Evolutionary conservation across 1,284 basidiomycete species (phyloP).

Genomic region (Ustilago trichophora): DNA sequence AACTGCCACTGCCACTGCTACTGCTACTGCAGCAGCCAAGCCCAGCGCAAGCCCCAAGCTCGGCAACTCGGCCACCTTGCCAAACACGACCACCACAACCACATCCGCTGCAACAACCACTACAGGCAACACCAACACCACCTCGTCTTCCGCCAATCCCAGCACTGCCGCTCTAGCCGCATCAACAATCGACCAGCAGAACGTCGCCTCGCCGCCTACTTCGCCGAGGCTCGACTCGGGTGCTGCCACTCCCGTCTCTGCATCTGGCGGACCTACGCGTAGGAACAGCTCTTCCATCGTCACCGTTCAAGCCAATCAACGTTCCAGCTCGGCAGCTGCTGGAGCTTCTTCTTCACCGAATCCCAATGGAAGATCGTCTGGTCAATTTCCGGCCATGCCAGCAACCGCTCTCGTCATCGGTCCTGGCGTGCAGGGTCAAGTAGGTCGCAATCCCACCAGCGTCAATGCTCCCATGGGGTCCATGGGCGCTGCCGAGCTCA

Average conservation of each 20-base stretch:
- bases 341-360: too few species aligned
- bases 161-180: constrained; percentile 22
- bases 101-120: too few species aligned
- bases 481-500: constrained; percentile 18
- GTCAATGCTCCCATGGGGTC: constrained; percentile 39
- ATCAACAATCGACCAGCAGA: constrained; percentile 27
- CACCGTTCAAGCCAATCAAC: constrained; percentile 20
- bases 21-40: constrained; percentile 3
- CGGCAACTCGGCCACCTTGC: constrained; percentile 3
- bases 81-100: not conserved
- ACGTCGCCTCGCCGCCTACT: constrained; percentile 17
- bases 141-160: constrained; percentile 10
- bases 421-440: constrained; percentile 58
- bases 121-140: not conserved
- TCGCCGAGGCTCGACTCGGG: constrained; percentile 27
- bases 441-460: constrained; percentile 34
- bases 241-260: constrained; percentile 13
- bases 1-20: constrained; percentile 2
- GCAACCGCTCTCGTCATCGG: constrained; percentile 59
- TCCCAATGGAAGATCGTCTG: too few species aligned
- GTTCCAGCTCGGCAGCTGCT: too few species aligned
- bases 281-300: constrained; percentile 19
- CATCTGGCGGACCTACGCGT: constrained; percentile 2
- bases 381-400: constrained; percentile 43
- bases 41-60: constrained; percentile 31